A percentile compares a stretch with the other conserved stretches of the same genome.
These are phyloP conservation scores for Stromatinia cepivora DNA, from an alignment of 2,329 filamentous ascomycete genomes.

Conservation along the genomic window DNA sequence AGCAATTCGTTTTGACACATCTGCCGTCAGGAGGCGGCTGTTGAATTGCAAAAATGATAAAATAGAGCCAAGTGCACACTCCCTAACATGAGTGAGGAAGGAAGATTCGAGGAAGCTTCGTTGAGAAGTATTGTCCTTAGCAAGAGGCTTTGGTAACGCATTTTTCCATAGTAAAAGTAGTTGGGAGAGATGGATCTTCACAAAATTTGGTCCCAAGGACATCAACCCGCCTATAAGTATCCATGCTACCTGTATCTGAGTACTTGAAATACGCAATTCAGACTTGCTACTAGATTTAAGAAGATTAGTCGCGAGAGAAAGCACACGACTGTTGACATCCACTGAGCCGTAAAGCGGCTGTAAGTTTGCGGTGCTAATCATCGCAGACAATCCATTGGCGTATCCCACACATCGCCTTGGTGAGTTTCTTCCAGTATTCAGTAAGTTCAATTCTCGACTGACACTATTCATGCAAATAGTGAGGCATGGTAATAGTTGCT, in stretches of 20 bases:
- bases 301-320: constrained; percentile 87
- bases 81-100: constrained; percentile 89
- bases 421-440: constrained; percentile 73
- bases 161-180: constrained; percentile 96
- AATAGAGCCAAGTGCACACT: constrained; percentile 90
- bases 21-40: constrained; percentile 83
- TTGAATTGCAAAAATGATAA: constrained; percentile 93
- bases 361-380: constrained; percentile 83
- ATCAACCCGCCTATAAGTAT: constrained; percentile 94
- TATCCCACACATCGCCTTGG: constrained; percentile 85
- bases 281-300: constrained; percentile 91
- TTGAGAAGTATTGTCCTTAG: constrained; percentile 84
- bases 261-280: constrained; percentile 85
- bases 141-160: constrained; percentile 88
- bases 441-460: constrained; percentile 76
- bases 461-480: constrained; percentile 97
- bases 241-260: constrained; percentile 97
- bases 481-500: constrained; percentile 85
- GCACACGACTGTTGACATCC: constrained; percentile 88
- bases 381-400: constrained; percentile 85
- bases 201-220: constrained; percentile 95
- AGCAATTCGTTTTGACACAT: constrained; percentile 89
- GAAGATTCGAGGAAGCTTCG: constrained; percentile 85
- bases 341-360: constrained; percentile 93
- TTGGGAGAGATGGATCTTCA: constrained; percentile 96